These are phyloP conservation scores for Annona cherimola DNA, from an alignment of 164 flowering plant genomes.

Conservation along the genomic window DNA sequence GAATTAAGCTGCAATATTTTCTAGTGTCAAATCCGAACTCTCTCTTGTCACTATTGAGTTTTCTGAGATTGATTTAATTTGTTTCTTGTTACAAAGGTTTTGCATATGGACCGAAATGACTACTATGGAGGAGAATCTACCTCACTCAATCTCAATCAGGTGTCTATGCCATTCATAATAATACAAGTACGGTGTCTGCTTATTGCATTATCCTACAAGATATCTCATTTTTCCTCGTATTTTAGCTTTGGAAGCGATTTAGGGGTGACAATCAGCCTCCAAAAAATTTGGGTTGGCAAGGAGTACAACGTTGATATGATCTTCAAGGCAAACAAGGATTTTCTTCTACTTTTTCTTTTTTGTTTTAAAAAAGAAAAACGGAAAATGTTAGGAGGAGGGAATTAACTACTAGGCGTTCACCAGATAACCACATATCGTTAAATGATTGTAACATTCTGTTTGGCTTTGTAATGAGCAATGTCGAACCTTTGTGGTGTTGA, in stretches of 20 bases:
- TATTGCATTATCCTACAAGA: background rate
- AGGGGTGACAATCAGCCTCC: conserved; percentile 62
- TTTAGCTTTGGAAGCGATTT: conserved; percentile 88
- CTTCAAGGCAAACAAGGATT: conserved; percentile 54
- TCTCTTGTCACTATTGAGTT: conserved; percentile 3
- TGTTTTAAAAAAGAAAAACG: no score
- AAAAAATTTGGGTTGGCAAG: conserved; percentile 65
- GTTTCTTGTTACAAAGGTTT: conserved; percentile 40
- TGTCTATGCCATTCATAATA: conserved; percentile 9
- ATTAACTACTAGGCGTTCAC: no score
- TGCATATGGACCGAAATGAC: conserved; percentile 91
- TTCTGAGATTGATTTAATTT: background rate
- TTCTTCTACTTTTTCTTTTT: no score
- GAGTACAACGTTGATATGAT: conserved; percentile 97
- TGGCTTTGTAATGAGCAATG: no score
- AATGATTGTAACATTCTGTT: no score
- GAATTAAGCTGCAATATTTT: conserved; percentile 30
- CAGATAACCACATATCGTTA: no score
- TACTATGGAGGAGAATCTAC: conserved; percentile 88
- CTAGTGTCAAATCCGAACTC: conserved; percentile 22
- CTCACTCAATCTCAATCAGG: conserved; percentile 78
- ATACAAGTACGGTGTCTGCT: background rate
- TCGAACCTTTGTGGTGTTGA: no score
- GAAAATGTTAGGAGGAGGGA: no score
- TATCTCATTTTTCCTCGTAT: background rate